A percentile compares a stretch with the other conserved stretches of the same genome.
phyloP scores from a whole-genome alignment of 208 protist species.

The Leptomonas seymouri region DNA sequence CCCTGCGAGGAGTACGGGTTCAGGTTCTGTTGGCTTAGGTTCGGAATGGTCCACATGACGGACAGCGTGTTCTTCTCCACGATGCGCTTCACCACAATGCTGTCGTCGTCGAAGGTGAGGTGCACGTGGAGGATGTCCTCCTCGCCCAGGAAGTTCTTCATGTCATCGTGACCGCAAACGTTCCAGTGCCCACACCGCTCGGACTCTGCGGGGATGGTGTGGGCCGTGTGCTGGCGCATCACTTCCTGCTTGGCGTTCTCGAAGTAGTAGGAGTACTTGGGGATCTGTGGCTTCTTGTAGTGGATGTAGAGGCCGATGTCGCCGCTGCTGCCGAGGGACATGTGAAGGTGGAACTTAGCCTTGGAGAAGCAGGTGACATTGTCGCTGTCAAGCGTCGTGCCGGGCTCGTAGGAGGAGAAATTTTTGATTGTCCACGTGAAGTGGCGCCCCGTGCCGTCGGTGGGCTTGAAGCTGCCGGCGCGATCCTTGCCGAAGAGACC shows the following conservation, averaged over 20 bases:
- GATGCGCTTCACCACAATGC: conserved; percentile 37
- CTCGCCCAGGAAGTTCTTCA: conserved; percentile 54
- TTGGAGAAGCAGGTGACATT: conserved; percentile 65
- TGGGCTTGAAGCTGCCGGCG: conserved; percentile 57
- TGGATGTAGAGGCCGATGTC: conserved; percentile 86
- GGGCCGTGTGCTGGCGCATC: conserved; percentile 89
- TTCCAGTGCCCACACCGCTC: conserved; percentile 91
- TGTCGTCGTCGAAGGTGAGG: conserved; percentile 84
- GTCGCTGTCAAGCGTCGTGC: conserved; percentile 68
- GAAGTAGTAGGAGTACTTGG: conserved; percentile 92
- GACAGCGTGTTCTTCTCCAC: conserved; percentile 35
- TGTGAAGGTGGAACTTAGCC: conserved; percentile 89
- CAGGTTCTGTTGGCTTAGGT: conserved; percentile 60
- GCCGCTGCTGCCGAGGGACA: conserved; percentile 52
- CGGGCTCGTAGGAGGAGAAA: conserved; percentile 43
- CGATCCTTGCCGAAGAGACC: conserved; percentile 78
- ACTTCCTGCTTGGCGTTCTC: conserved; percentile 54
- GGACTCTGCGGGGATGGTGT: conserved; percentile 76
- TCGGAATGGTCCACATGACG: conserved; percentile 71
- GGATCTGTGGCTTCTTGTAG: conserved; percentile 84
- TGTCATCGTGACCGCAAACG: conserved; percentile 58
- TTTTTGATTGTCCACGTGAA: conserved; percentile 79
- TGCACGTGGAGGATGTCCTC: conserved; percentile 61
- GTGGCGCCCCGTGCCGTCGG: conserved; percentile 42
- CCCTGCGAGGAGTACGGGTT: conserved; percentile 75